Evolutionary conservation across 2,329 filamentous ascomycete species (phyloP).

Genomic region (Xylariaceae sp.): DNA sequence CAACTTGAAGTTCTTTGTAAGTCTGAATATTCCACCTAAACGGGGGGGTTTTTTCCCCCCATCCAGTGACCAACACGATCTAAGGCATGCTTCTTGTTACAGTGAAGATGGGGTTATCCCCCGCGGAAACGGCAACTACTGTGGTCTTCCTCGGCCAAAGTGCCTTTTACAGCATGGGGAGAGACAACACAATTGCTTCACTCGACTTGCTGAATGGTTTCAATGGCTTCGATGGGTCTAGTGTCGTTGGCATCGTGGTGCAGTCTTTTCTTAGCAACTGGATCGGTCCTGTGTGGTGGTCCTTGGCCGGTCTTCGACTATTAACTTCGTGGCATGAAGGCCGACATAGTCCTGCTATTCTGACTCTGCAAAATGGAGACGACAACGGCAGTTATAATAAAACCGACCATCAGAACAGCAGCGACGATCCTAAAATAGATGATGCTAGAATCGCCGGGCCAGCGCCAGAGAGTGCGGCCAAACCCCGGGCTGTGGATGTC

Average conservation of each 20-base stretch:
- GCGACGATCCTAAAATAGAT: too few species aligned
- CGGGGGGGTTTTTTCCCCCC: neutral
- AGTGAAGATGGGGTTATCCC: neutral
- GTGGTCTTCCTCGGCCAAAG: conserved; percentile 17
- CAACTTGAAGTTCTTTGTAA: conserved; percentile 17
- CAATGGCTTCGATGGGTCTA: conserved; percentile 15
- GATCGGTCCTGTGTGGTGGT: conserved; percentile 25
- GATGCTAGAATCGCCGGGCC: neutral
- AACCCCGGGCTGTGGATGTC: neutral
- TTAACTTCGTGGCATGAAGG: conserved; percentile 2
- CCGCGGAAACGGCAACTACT: conserved; percentile 8
- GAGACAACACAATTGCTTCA: conserved; percentile 16
- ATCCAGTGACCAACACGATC: neutral
- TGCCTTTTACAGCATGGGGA: conserved; percentile 15
- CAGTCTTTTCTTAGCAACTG: conserved; percentile 21
- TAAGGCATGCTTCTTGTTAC: neutral
- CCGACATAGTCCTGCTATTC: neutral
- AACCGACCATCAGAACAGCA: neutral
- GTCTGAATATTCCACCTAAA: conserved; percentile 3
- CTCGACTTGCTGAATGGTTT: conserved; percentile 23
- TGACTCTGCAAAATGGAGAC: neutral
- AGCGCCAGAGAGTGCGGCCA: neutral
- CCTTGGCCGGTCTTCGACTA: conserved; percentile 12
- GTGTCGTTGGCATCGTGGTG: conserved; percentile 5
- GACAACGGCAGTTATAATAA: neutral